phyloP scores from a whole-genome alignment of 192 early-diverging fungal species.

The Backusella parvicylindrica region DNA sequence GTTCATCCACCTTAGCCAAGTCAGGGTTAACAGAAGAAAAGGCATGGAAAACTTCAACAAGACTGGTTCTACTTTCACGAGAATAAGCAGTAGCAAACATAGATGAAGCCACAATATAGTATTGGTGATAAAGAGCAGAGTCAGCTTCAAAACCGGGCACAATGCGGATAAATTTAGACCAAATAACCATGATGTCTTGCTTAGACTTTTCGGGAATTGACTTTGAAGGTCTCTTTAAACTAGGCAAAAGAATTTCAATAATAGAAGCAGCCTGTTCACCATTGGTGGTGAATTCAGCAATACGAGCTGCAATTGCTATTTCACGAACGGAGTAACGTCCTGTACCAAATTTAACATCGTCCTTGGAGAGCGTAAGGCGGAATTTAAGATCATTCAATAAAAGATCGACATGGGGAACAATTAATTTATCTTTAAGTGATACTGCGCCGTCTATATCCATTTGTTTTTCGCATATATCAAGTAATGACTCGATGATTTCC shows the following conservation, averaged over 20 bases:
- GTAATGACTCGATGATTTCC: constrained; percentile 68
- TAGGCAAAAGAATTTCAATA: constrained; percentile 80
- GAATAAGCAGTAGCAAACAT: constrained; percentile 67
- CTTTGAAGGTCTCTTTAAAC: constrained; percentile 65
- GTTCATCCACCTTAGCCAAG: constrained; percentile 44
- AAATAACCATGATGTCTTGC: constrained; percentile 77
- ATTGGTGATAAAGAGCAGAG: constrained; percentile 45
- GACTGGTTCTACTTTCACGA: constrained; percentile 57
- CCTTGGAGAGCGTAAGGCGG: constrained; percentile 41
- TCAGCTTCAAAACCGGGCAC: constrained; percentile 50
- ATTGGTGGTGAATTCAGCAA: constrained; percentile 71
- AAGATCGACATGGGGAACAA: constrained; percentile 52
- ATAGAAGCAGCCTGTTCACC: constrained; percentile 64
- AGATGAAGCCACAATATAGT: constrained; percentile 65
- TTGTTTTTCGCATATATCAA: constrained; percentile 55
- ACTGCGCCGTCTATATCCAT: constrained; percentile 36
- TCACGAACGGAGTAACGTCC: constrained; percentile 60
- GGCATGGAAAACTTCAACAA: constrained; percentile 57
- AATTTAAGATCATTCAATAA: constrained; percentile 60
- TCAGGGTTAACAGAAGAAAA: constrained; percentile 63
- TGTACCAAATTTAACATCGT: constrained; percentile 46
- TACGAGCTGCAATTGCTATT: constrained; percentile 75
- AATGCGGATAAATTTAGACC: constrained; percentile 75
- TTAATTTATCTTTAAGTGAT: constrained; percentile 38
- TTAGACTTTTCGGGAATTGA: constrained; percentile 80